Evolutionary conservation across 495 filamentous ascomycete species (phyloP).

Genomic region (Xanthoparmelia taractica): DNA sequence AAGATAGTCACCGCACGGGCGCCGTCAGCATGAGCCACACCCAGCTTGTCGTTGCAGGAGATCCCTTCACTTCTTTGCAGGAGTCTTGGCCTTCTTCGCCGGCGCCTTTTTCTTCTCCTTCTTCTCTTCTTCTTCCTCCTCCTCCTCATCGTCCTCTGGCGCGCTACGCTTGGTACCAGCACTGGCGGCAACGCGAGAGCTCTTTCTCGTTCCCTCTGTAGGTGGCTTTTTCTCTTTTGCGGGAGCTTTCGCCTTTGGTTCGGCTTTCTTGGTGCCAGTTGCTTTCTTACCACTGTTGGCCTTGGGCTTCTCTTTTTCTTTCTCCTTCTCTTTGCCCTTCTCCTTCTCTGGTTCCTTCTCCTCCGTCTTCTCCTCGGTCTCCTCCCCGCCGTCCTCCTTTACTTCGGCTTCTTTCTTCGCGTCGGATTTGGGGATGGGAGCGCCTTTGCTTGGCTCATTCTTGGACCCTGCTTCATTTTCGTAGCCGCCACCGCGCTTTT

Average conservation of each 20-base stretch:
- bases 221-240: slow-evolving; percentile 28
- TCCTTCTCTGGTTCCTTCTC: slow-evolving; percentile 28
- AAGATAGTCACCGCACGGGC: neutral
- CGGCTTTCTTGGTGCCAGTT: slow-evolving; percentile 23
- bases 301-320: slow-evolving; percentile 27
- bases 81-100: slow-evolving; percentile 42
- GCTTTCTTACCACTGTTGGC: slow-evolving; percentile 30
- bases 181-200: slow-evolving; percentile 20
- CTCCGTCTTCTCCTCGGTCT: slow-evolving; percentile 14
- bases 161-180: slow-evolving; percentile 26
- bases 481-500: slow-evolving; percentile 45
- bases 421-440: slow-evolving; percentile 36
- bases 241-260: slow-evolving; percentile 26
- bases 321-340: slow-evolving; percentile 19
- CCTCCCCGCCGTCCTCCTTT: slow-evolving; percentile 19
- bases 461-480: slow-evolving; percentile 46
- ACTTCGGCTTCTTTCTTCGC: slow-evolving; percentile 25
- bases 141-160: slow-evolving; percentile 18
- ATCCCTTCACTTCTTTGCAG: slow-evolving; percentile 20
- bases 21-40: neutral
- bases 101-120: slow-evolving; percentile 27
- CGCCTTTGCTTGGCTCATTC: slow-evolving; percentile 44
- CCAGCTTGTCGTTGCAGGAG: neutral
- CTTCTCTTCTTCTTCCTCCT: slow-evolving; percentile 13
- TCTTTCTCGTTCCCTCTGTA: slow-evolving; percentile 26